Evolutionary conservation across 805 yeast genomes (phyloP).

Genomic region (Ogataea pini): DNA sequence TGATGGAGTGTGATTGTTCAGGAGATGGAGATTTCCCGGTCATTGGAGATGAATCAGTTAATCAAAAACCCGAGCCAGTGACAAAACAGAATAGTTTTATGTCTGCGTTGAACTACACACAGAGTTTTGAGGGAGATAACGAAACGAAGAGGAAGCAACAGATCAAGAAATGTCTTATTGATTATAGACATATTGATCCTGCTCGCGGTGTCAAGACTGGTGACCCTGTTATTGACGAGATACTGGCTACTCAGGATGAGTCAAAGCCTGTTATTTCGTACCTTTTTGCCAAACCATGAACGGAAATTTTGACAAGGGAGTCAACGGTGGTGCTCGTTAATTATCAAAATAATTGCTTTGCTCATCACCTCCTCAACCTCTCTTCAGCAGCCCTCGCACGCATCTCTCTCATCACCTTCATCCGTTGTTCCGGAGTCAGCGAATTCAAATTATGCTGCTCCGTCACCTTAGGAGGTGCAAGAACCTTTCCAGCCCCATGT

Average conservation of each 20-base stretch:
- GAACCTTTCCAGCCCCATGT: conserved; percentile 40
- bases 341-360: too few relatives aligned
- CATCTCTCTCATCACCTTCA: conserved; percentile 86
- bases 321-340: too few relatives aligned
- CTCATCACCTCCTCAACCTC: conserved; percentile 46
- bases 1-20: conserved; percentile 62
- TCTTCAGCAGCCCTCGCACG: conserved; percentile 97
- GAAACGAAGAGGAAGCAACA: conserved; percentile 39
- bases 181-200: conserved; percentile 67
- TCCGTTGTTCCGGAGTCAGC: conserved; percentile 70
- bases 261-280: conserved; percentile 38
- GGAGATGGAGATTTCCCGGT: conserved; percentile 50
- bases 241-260: conserved; percentile 26
- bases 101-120: conserved; percentile 53
- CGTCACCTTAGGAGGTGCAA: conserved; percentile 20
- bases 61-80: background rate
- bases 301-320: too few relatives aligned
- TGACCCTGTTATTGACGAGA: conserved; percentile 30
- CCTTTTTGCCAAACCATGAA: conserved; percentile 35
- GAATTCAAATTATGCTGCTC: conserved; percentile 54
- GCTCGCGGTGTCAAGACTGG: conserved; percentile 8
- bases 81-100: conserved; percentile 45
- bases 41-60: conserved; percentile 27
- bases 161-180: conserved; percentile 59
- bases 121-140: conserved; percentile 26